Conservation (phyloP, 2,329 filamentous ascomycete genomes). For the Alternaria alternata region DNA sequence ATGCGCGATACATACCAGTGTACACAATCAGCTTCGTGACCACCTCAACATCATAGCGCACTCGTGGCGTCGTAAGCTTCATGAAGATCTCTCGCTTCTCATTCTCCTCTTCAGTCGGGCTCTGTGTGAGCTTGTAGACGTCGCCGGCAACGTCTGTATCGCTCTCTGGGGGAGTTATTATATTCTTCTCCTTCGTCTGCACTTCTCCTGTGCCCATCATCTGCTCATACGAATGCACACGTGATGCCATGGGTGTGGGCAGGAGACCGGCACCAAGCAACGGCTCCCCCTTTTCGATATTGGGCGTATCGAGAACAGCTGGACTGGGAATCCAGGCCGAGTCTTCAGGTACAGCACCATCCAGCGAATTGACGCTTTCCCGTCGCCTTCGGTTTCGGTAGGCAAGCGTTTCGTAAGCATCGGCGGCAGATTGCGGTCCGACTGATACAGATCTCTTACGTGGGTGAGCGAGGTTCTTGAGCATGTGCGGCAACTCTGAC, state of each 20-base stretch:
- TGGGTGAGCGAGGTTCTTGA: conserved; percentile 82
- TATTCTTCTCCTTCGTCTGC: conserved; percentile 12
- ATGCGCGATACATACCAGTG: conserved; percentile 68
- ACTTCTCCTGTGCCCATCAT: conserved; percentile 75
- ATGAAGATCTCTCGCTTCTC: conserved; percentile 76
- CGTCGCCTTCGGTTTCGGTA: conserved; percentile 78
- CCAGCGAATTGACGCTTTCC: conserved; percentile 63
- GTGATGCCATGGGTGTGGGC: conserved; percentile 56
- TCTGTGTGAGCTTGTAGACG: conserved; percentile 21
- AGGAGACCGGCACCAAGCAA: conserved; percentile 55
- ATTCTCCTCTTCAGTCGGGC: conserved; percentile 44
- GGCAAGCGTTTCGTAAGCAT: conserved; percentile 93
- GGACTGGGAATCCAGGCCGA: conserved; percentile 31
- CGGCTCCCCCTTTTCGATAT: conserved; percentile 40
- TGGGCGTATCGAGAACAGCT: conserved; percentile 45
- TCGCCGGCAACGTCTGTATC: conserved; percentile 45
- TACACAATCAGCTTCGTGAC: conserved; percentile 97
- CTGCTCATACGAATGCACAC: conserved; percentile 71
- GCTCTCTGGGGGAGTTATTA: conserved; percentile 37
- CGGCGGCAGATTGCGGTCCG: conserved; percentile 93
- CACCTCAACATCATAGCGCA: conserved; percentile 97
- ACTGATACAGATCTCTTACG: conserved; percentile 85
- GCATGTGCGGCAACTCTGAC: conserved; percentile 83
- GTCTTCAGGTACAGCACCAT: conserved; percentile 41
- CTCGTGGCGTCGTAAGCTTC: conserved; percentile 81